Percentiles rank a stretch among this genome's conserved stretches.
Conservation (phyloP, 768 basidiomycete genomes). For the Amanita thiersii region DNA sequence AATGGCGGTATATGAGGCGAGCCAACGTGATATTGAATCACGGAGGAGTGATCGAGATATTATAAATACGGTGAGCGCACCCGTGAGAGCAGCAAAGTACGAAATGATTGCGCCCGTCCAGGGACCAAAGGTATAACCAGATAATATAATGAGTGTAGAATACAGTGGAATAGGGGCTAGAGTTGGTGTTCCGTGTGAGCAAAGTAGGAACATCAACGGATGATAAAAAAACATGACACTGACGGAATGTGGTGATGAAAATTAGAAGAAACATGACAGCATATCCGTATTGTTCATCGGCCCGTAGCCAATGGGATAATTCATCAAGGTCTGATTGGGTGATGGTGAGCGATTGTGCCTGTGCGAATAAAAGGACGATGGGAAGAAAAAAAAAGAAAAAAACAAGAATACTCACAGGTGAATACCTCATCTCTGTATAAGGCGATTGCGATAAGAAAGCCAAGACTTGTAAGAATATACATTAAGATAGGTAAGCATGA, state of each 20-base stretch:
- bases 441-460: conserved; percentile 73
- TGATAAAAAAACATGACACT: conserved; percentile 29
- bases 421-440: conserved; percentile 82
- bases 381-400: too few relatives aligned
- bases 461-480: conserved; percentile 71
- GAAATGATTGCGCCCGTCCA: conserved; percentile 82
- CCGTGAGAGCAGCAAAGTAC: conserved; percentile 77
- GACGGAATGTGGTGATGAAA: conserved; percentile 83
- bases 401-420: conserved; percentile 52
- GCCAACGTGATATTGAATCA: conserved; percentile 62
- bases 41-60: conserved; percentile 71
- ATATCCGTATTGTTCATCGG: conserved; percentile 66
- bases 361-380: background rate
- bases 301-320: conserved; percentile 70
- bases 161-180: conserved; percentile 86
- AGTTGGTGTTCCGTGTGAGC: conserved; percentile 2
- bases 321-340: conserved; percentile 60
- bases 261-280: conserved; percentile 75
- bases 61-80: conserved; percentile 78
- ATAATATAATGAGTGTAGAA: conserved; percentile 86
- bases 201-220: background rate
- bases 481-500: conserved; percentile 74
- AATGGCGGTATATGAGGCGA: conserved; percentile 62
- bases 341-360: background rate
- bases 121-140: conserved; percentile 85